Evolutionary conservation across 164 flowering plant species (phyloP).

Genomic region (Umbilicus rupestris): DNA sequence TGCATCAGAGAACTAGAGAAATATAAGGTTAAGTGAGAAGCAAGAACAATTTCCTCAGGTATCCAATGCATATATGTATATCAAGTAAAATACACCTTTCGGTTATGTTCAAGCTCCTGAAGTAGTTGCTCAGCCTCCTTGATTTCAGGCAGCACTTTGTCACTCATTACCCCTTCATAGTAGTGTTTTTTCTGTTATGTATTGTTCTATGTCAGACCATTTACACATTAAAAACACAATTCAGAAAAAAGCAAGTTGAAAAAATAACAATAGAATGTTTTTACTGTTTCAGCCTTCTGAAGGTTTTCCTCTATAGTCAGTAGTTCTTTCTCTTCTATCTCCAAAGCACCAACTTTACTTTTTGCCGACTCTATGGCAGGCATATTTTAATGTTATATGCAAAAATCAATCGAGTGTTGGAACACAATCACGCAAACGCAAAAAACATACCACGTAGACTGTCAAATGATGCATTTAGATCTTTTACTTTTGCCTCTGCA

Average conservation of each 20-base stretch:
- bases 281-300: slow-evolving; percentile 39
- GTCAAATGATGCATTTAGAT: slow-evolving; percentile 43
- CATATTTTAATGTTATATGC: slow-evolving; percentile 2
- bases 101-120: slow-evolving; percentile 37
- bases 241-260: not conserved
- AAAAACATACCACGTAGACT: slow-evolving; percentile 54
- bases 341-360: slow-evolving; percentile 58
- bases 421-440: not conserved
- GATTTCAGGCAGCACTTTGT: slow-evolving; percentile 53
- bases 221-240: not conserved
- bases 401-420: not conserved
- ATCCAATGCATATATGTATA: not conserved
- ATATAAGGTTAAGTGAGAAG: not conserved
- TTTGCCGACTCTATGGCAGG: slow-evolving; percentile 58
- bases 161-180: slow-evolving; percentile 56
- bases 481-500: slow-evolving; percentile 41
- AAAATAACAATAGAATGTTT: not conserved
- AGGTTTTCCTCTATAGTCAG: slow-evolving; percentile 40
- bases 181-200: slow-evolving; percentile 54
- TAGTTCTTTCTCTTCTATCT: slow-evolving; percentile 47
- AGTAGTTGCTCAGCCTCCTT: slow-evolving; percentile 40
- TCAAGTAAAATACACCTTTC: slow-evolving; percentile 35
- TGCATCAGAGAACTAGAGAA: not conserved
- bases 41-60: not conserved
- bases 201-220: not conserved